phyloP scores from a whole-genome alignment of 768 basidiomycete species.

The Tulasnella sp. region DNA sequence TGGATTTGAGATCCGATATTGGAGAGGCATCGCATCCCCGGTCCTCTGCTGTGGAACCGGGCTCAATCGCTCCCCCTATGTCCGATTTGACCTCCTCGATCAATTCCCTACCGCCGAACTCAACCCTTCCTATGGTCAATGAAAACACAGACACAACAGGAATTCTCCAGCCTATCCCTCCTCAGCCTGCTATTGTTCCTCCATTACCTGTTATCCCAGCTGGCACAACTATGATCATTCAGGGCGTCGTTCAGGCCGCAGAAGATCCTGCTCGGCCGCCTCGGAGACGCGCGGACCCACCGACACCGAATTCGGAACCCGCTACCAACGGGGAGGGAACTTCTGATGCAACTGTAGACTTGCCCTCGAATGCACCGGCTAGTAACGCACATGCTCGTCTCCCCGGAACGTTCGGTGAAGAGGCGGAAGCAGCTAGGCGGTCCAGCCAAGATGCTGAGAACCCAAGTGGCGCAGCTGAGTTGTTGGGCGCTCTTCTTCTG shows the following conservation, averaged over 20 bases:
- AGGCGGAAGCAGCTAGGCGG: not conserved
- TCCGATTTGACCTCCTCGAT: conserved; percentile 5
- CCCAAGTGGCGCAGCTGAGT: conserved; percentile 29
- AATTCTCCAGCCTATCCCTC: not conserved
- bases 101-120: not conserved
- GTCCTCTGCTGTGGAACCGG: not conserved
- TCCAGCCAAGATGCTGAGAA: conserved; percentile 24
- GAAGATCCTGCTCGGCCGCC: not conserved
- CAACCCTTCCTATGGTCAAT: not conserved
- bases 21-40: not conserved
- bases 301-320: not conserved
- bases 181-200: conserved; percentile 18
- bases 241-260: conserved; percentile 32
- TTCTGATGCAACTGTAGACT: conserved; percentile 3
- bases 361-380: not conserved
- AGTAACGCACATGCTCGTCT: conserved; percentile 9
- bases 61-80: conserved; percentile 5
- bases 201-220: conserved; percentile 32
- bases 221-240: conserved; percentile 36
- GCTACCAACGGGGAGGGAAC: not conserved
- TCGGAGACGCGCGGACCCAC: not conserved
- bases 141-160: not conserved
- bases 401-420: conserved; percentile 9
- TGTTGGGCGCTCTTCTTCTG: conserved; percentile 32
- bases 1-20: conserved; percentile 15